Conservation (phyloP, 2,329 filamentous ascomycete genomes). For the Ophiostoma sp. region DNA sequence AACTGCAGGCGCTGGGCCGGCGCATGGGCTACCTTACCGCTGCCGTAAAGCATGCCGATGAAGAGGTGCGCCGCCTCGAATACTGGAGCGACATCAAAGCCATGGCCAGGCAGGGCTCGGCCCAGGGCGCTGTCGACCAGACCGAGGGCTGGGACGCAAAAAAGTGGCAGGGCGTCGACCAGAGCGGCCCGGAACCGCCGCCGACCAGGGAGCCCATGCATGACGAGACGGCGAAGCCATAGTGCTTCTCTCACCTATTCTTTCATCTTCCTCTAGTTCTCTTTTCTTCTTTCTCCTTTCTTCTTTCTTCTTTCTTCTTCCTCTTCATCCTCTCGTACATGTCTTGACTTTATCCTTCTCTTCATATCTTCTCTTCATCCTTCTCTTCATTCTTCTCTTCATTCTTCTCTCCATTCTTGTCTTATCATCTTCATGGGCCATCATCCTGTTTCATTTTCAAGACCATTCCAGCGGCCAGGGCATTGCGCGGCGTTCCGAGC, state of each 20-base stretch:
- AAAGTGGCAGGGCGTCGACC: conserved; percentile 47
- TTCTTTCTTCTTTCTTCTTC: background rate
- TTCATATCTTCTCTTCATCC: background rate
- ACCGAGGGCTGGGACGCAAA: conserved; percentile 41
- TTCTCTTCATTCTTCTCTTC: background rate
- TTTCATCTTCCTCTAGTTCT: background rate
- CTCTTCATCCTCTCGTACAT: background rate
- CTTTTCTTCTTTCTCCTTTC: background rate
- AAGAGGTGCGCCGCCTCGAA: conserved; percentile 72
- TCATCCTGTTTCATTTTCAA: background rate
- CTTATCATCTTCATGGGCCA: background rate
- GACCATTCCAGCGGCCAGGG: background rate
- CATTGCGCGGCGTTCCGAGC: conserved; percentile 10
- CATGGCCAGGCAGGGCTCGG: conserved; percentile 53
- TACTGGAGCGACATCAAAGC: conserved; percentile 82
- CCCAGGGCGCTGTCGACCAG: conserved; percentile 41
- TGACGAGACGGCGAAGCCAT: background rate
- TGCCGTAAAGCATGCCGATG: conserved; percentile 69
- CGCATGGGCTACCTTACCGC: conserved; percentile 64
- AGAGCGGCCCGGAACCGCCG: conserved; percentile 45
- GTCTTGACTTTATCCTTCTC: no score
- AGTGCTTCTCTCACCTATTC: background rate
- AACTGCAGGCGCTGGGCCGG: conserved; percentile 26
- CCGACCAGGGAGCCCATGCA: background rate
- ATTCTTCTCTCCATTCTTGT: background rate